Evolutionary conservation across 1,139 yeast species (phyloP), one percentile per base, ranked within the genome.

Genomic region (Hansenula lynferdii): DNA sequence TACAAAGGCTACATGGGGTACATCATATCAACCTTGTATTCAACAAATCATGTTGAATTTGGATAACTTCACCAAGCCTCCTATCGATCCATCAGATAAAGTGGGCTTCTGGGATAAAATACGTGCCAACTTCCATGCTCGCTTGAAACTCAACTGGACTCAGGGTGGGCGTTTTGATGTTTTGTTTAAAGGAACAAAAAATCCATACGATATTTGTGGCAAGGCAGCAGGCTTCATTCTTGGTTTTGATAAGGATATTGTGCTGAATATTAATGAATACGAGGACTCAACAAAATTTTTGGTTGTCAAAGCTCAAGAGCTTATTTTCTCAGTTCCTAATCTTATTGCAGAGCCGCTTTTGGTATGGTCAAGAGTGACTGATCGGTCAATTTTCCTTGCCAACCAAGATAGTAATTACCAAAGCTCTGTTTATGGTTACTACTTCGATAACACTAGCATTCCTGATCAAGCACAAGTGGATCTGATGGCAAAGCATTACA

Each of bases 1-100:
- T 0, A 77, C 94, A 0, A 66, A 85, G 27, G 77, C 86, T 31
- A 77, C 86, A 0, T 89, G 96, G 95, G 95, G 96, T 22, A 80
- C 82, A 27, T 83, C 89, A 0, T 82, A 81, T 53, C 87, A 81
- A 51, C 90, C 95, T 28, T 94, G 89, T 2, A 72, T 90, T 29
- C 90, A 87, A 49, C 92, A 87, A 48, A 71, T 81, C 2, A 85
- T 85, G 82, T 66, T 79, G 40, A 84, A 80, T 42, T 72, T 90
- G 50, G 96, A 89, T 52, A 82, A 84, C 39, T 85, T 90, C 56
- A 80, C 95, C 1, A 92, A 82, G 51, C 85, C 85, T 1, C 85
- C 85, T 1, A 67, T 85, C 14, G 97, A 92, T 57, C 90, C 89
- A 18, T 85, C 96, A 42, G 85, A 86, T 2, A 76, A 76, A 33